phyloP scores from a whole-genome alignment of 73 alveolate species.

The Effrenium voratum region DNA sequence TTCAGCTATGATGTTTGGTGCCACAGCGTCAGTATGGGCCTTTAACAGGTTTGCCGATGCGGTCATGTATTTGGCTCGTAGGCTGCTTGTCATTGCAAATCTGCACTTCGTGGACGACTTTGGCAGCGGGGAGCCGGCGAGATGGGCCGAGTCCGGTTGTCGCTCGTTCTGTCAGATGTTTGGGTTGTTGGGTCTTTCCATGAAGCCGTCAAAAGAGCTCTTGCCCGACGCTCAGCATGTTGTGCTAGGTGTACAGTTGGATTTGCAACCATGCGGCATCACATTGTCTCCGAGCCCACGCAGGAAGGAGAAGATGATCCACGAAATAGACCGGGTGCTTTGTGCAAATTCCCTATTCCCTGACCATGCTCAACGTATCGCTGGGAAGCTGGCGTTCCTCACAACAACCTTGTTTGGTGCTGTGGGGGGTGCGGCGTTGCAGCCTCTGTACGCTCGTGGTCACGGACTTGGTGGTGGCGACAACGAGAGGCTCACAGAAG shows the following conservation, averaged over 20 bases:
- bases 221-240: background rate
- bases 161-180: background rate
- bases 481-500: background rate
- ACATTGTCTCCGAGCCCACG: no score
- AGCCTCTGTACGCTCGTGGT: background rate
- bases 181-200: background rate
- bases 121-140: background rate
- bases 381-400: constrained; percentile 40
- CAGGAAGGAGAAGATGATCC: background rate
- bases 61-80: background rate
- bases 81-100: background rate
- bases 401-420: background rate
- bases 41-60: constrained; percentile 5
- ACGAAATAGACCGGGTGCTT: background rate
- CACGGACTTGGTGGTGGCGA: background rate
- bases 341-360: background rate
- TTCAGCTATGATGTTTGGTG: background rate
- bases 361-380: background rate
- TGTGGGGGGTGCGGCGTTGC: constrained; percentile 9
- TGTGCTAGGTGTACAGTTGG: background rate
- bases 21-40: background rate
- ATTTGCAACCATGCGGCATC: no score
- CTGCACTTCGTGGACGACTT: background rate
- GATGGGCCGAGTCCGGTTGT: background rate
- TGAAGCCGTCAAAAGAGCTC: background rate